Percentiles rank a stretch among this genome's conserved stretches.
phyloP scores from a whole-genome alignment of 345 rosid genomes.

The Dimocarpus longan region DNA sequence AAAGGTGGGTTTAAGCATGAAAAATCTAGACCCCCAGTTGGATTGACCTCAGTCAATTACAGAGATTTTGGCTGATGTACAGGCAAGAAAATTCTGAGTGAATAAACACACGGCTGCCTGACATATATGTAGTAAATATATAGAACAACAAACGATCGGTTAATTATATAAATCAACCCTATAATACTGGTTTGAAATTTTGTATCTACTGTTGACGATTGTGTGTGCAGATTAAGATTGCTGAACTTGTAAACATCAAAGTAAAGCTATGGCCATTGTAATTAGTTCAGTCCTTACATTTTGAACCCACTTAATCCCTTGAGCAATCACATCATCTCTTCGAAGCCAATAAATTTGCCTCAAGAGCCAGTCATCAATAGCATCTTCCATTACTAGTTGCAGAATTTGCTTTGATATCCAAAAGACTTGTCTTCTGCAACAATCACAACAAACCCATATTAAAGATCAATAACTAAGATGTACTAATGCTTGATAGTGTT shows the following conservation, averaged over 20 bases:
- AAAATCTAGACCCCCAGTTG: neutral
- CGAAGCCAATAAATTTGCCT: constrained; percentile 86
- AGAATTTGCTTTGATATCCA: constrained; percentile 97
- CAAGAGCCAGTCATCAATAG: constrained; percentile 95
- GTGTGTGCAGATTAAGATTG: neutral
- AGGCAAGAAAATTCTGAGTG: neutral
- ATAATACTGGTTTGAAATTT: neutral
- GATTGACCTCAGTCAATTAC: neutral
- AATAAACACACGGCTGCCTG: constrained; percentile 9
- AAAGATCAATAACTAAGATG: constrained; percentile 15
- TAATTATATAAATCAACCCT: neutral
- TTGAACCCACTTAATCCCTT: constrained; percentile 85
- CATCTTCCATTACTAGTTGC: constrained; percentile 97
- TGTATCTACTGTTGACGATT: neutral
- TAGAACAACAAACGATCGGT: neutral
- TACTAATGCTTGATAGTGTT: constrained; percentile 2
- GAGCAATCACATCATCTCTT: constrained; percentile 76
- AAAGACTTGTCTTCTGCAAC: constrained; percentile 88
- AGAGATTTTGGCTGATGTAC: neutral
- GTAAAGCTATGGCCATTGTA: neutral
- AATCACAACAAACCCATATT: constrained; percentile 24
- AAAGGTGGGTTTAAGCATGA: neutral
- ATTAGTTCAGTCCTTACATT: constrained; percentile 63
- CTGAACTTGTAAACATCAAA: neutral
- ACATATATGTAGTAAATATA: neutral